Percentiles rank a stretch among this genome's conserved stretches.
Evolutionary conservation across 1,284 basidiomycete genomes (phyloP).

Genomic region (Ustilago sp.): DNA sequence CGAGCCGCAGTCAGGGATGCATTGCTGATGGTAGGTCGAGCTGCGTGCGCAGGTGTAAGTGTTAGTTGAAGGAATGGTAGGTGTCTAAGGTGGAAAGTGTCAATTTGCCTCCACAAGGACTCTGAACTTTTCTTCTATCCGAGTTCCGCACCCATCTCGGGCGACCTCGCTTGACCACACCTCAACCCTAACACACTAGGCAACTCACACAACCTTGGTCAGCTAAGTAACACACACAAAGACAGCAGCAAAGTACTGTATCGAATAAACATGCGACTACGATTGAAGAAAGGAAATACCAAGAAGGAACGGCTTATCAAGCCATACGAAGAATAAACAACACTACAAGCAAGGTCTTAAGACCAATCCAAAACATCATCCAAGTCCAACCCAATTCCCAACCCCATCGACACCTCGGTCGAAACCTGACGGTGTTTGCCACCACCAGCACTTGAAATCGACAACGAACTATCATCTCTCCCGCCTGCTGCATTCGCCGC

Average conservation of each 20-base stretch:
- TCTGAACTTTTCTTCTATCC: constrained; percentile 21
- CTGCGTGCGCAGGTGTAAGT: neutral
- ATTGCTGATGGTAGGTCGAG: neutral
- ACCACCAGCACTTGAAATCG: constrained; percentile 26
- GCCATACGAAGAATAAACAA: constrained; percentile 2
- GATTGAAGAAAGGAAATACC: neutral
- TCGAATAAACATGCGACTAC: neutral
- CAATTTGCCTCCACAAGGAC: constrained; percentile 10
- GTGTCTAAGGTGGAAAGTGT: neutral
- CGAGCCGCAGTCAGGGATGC: neutral
- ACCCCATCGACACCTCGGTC: constrained; percentile 42
- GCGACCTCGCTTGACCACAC: neutral
- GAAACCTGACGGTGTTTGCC: constrained; percentile 45
- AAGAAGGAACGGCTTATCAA: neutral
- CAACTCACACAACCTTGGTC: neutral
- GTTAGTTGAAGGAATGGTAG: neutral
- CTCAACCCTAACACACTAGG: neutral
- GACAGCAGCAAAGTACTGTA: neutral
- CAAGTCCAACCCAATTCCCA: constrained; percentile 51
- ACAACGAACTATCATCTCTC: constrained; percentile 23
- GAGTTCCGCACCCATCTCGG: constrained; percentile 19
- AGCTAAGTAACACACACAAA: neutral
- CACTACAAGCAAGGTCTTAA: neutral
- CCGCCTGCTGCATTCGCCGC: constrained; percentile 13
- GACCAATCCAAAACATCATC: constrained; percentile 56